phyloP scores from a whole-genome alignment of 2,329 filamentous ascomycete species.

The Hypoxylon sp. region DNA sequence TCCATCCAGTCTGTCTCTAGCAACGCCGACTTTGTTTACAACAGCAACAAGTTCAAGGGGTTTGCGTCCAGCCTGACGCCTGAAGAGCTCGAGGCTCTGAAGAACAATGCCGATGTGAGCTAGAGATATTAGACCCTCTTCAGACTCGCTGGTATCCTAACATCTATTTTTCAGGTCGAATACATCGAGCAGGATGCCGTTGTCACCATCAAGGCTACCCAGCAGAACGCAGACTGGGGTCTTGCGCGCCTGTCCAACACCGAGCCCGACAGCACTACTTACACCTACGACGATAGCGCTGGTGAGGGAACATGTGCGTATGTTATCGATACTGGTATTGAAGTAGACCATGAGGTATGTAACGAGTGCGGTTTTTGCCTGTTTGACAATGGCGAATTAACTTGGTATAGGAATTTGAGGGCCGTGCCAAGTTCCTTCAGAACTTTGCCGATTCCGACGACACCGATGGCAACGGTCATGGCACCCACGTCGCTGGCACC shows the following conservation, averaged over 20 bases:
- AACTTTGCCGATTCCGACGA: conserved; percentile 54
- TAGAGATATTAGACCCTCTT: neutral
- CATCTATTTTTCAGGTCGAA: conserved; percentile 49
- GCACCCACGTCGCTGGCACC: conserved; percentile 58
- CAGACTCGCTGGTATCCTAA: conserved; percentile 25
- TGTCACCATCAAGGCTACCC: conserved; percentile 48
- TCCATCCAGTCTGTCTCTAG: conserved; percentile 47
- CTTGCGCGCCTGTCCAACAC: conserved; percentile 62
- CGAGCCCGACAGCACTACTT: conserved; percentile 55
- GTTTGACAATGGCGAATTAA: conserved; percentile 10
- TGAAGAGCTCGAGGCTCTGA: conserved; percentile 59
- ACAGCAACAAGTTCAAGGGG: conserved; percentile 56
- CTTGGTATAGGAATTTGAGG: conserved; percentile 57
- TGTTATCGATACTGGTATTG: conserved; percentile 69
- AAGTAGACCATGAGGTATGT: conserved; percentile 58
- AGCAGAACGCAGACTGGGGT: conserved; percentile 59
- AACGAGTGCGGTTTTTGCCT: neutral
- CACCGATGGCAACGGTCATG: conserved; percentile 60
- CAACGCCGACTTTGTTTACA: conserved; percentile 54
- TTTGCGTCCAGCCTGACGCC: conserved; percentile 62
- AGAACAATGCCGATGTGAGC: conserved; percentile 58
- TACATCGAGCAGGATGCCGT: conserved; percentile 55
- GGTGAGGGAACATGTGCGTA: conserved; percentile 64
- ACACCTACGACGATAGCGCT: conserved; percentile 61
- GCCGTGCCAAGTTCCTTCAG: conserved; percentile 57